These are phyloP conservation scores for Cymbidium sinense DNA, from an alignment of 106 monocot genomes.

Conservation along the genomic window DNA sequence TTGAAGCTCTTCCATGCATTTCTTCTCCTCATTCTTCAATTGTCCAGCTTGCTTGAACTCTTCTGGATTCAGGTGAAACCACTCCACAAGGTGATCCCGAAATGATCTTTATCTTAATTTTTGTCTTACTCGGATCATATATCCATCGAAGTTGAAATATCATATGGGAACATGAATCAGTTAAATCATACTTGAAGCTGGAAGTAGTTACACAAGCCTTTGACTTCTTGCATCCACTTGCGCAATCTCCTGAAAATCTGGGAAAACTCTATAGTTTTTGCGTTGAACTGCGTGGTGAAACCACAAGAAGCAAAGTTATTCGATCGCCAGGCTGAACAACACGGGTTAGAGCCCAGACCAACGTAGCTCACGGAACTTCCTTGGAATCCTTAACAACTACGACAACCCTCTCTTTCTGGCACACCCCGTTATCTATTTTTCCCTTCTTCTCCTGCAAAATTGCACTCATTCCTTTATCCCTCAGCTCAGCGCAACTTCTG, in stretches of 20 bases:
- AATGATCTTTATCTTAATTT: conserved; percentile 50
- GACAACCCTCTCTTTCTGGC: conserved; percentile 45
- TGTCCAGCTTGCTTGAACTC: conserved; percentile 51
- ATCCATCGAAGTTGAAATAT: conserved; percentile 25
- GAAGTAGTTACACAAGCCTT: background rate
- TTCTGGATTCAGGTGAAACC: conserved; percentile 44
- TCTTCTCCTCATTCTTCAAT: conserved; percentile 43
- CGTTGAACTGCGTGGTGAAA: conserved; percentile 40
- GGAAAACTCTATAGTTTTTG: conserved; percentile 27
- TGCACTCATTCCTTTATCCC: conserved; percentile 4
- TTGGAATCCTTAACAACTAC: conserved; percentile 80
- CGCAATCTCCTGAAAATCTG: conserved; percentile 17
- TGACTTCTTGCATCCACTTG: background rate
- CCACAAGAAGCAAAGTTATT: conserved; percentile 61
- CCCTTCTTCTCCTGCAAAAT: conserved; percentile 27
- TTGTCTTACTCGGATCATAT: conserved; percentile 31
- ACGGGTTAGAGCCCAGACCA: conserved; percentile 86
- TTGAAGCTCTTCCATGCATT: conserved; percentile 47
- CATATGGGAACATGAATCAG: conserved; percentile 49
- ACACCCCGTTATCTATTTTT: conserved; percentile 27
- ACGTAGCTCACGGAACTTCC: conserved; percentile 63
- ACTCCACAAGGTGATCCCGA: conserved; percentile 14
- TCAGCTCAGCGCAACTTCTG: too few species aligned
- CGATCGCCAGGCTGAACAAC: conserved; percentile 87
- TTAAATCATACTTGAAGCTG: conserved; percentile 16